Evolutionary conservation across 176 grass and related monocot genomes (phyloP), one percentile per base, ranked within the genome.

Genomic region (Oryza meyeriana): DNA sequence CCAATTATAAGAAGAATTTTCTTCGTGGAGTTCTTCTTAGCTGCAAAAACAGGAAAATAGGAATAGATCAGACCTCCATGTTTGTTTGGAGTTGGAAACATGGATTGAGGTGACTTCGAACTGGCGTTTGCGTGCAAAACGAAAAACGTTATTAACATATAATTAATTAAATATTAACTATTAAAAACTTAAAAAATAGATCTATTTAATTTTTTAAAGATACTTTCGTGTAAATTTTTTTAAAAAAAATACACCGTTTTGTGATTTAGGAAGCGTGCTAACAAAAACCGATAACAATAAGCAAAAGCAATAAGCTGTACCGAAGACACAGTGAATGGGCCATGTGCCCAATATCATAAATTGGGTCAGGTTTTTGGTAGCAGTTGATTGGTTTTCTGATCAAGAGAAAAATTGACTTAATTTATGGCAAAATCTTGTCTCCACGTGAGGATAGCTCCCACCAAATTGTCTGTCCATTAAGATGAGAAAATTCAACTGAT

Each of bases 1-100:
- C 78, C 86, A 78, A 72, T 33, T 42, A 94, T 83, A 47, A 69
- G 0, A 14, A 44, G 12, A 18, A 79, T 11, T 16, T 55, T 42
- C 57, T 74, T 85, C 24, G 50, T 81, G 2, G 61, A 31, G 24
- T 0, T 0, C 14, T 2, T 0, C 9, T 52, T 74, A 25, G 38
- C 85, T 86, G 85, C 44, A 80, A 22, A 42, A 57, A 50, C 6
- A 9, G 20, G 3, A 6, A 61, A 0, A n/a, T 24, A 14, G 48
- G 1, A 12, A 40, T 14, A 17, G 34, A 24, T 81, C 26, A 71
- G 79, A 36, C 3, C 20, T 59, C 3, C 20, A 25, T 59, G 12
- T 12, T 7, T 26, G 6, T n/a, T 41, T 72, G 22, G 10, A 45
- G 45, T 74, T 28, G 71, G 9, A 11, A 26, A 27, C 27, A 50